Evolutionary conservation across 768 basidiomycete species (phyloP).

Genomic region (Porpolomopsis calyptriformis): DNA sequence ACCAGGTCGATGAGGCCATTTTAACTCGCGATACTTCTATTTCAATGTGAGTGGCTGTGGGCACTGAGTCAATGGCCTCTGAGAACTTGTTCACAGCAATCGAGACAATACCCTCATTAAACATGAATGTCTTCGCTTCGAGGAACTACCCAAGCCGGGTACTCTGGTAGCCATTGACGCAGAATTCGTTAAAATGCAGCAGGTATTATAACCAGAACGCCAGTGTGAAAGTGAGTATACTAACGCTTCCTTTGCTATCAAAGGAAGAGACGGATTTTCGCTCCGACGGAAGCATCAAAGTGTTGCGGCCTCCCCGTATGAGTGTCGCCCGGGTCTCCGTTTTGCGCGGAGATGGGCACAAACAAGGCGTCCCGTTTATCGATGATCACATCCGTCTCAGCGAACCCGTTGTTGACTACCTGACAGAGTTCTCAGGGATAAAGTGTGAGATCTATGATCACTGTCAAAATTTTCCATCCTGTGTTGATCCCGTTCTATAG

Average conservation of each 20-base stretch:
- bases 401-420: slow-evolving; percentile 88
- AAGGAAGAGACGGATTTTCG: slow-evolving; percentile 93
- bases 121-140: slow-evolving; percentile 59
- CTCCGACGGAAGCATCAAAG: slow-evolving; percentile 89
- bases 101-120: slow-evolving; percentile 64
- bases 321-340: slow-evolving; percentile 94
- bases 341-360: slow-evolving; percentile 71
- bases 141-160: slow-evolving; percentile 78
- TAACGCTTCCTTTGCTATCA: slow-evolving; percentile 1
- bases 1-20: slow-evolving; percentile 60
- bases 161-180: slow-evolving; percentile 93
- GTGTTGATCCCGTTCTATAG: slow-evolving; percentile 30
- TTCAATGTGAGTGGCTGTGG: slow-evolving; percentile 45
- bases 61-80: not conserved
- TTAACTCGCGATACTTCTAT: slow-evolving; percentile 83
- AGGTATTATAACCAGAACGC: slow-evolving; percentile 33
- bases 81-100: slow-evolving; percentile 37
- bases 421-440: slow-evolving; percentile 96
- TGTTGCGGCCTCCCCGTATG: slow-evolving; percentile 82
- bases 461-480: not conserved
- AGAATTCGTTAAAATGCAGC: slow-evolving; percentile 95
- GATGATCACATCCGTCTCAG: slow-evolving; percentile 98
- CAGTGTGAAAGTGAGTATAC: not conserved
- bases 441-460: slow-evolving; percentile 46
- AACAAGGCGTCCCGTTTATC: slow-evolving; percentile 84